Conservation (phyloP, 257 asterid species). For the Mitragyna speciosa region DNA sequence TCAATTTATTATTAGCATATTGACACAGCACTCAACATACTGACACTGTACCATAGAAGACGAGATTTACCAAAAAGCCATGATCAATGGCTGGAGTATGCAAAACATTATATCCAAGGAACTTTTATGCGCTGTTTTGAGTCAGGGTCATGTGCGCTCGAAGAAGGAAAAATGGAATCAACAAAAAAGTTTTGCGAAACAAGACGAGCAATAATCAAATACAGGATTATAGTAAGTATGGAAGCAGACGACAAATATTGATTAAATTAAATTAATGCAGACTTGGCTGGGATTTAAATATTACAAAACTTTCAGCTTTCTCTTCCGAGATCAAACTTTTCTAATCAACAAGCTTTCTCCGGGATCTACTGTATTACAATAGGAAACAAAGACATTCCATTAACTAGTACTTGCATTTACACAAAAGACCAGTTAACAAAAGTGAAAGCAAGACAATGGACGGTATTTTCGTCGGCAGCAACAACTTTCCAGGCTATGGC, state of each 20-base stretch:
- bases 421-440: slow-evolving; percentile 95
- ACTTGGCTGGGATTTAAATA: slow-evolving; percentile 20
- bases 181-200: not conserved
- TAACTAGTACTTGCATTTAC: slow-evolving; percentile 22
- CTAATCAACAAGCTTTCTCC: slow-evolving; percentile 4
- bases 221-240: not conserved
- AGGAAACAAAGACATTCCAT: slow-evolving; percentile 7
- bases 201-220: not conserved
- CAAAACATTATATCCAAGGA: not conserved
- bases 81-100: too few species aligned
- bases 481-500: slow-evolving; percentile 94
- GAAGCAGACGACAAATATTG: slow-evolving; percentile 8
- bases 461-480: slow-evolving; percentile 59
- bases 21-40: too few species aligned
- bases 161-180: not conserved
- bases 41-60: too few species aligned
- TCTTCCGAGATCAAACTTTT: slow-evolving; percentile 11
- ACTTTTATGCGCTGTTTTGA: not conserved
- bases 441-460: slow-evolving; percentile 88
- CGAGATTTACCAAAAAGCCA: too few species aligned
- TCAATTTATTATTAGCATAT: too few species aligned
- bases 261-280: slow-evolving; percentile 28
- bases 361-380: slow-evolving; percentile 4
- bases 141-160: not conserved
- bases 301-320: slow-evolving; percentile 37